Evolutionary conservation across 148 eudicot genomes (phyloP).

Genomic region (Drosera capensis): DNA sequence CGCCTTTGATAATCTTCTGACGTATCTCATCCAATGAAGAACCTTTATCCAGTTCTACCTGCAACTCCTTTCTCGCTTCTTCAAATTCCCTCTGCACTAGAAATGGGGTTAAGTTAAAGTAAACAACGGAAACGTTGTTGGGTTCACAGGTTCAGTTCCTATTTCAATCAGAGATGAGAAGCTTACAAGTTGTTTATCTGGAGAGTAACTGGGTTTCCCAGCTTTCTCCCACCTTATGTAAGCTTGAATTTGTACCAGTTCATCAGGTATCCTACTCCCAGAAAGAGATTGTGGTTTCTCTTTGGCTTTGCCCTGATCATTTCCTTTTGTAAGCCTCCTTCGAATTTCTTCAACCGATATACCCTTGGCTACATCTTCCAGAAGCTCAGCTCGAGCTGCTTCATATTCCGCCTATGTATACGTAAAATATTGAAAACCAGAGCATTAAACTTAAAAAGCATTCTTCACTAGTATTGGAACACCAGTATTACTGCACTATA

Average conservation of each 20-base stretch:
- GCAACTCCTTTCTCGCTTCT: slow-evolving; percentile 82
- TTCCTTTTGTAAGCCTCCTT: slow-evolving; percentile 42
- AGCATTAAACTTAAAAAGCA: too few relatives aligned
- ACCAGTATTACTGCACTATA: too few relatives aligned
- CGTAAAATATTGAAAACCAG: too few relatives aligned
- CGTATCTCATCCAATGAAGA: slow-evolving; percentile 47
- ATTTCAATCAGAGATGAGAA: slow-evolving; percentile 1
- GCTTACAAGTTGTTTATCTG: slow-evolving; percentile 47
- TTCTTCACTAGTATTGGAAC: too few relatives aligned
- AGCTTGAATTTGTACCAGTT: slow-evolving; percentile 55
- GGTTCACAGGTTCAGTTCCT: not conserved
- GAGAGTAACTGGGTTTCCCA: slow-evolving; percentile 62
- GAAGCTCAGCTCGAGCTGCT: slow-evolving; percentile 70
- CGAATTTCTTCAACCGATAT: slow-evolving; percentile 52
- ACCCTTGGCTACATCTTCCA: slow-evolving; percentile 63
- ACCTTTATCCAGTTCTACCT: slow-evolving; percentile 61
- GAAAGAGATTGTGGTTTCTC: slow-evolving; percentile 18
- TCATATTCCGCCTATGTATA: slow-evolving; percentile 73
- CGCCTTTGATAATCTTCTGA: slow-evolving; percentile 58
- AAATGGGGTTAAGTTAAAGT: slow-evolving; percentile 7
- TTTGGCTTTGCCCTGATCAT: slow-evolving; percentile 20
- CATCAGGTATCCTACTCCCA: slow-evolving; percentile 41
- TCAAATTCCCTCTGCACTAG: slow-evolving; percentile 62
- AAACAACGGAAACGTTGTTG: not conserved
- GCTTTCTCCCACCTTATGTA: slow-evolving; percentile 67